Evolutionary conservation across 2,329 filamentous ascomycete genomes (phyloP).

Genomic region (Penicillium janthinellum): DNA sequence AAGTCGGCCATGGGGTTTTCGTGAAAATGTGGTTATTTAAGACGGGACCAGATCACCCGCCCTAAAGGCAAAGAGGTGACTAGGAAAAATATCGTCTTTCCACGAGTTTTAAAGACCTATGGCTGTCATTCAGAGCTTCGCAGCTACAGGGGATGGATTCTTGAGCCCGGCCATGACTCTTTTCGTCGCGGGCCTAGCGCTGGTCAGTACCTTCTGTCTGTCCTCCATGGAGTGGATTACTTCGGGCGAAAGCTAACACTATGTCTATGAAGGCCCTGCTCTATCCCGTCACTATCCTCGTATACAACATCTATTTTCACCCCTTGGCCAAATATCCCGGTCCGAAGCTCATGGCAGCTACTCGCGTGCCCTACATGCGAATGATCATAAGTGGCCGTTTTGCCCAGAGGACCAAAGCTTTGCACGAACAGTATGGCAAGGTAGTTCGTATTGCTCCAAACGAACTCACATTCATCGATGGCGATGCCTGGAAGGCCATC

Average conservation of each 20-base stretch:
- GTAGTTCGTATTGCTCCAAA: conserved; percentile 34
- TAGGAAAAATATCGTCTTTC: neutral
- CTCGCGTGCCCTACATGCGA: conserved; percentile 25
- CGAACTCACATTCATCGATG: conserved; percentile 30
- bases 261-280: neutral
- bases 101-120: neutral
- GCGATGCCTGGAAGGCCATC: conserved; percentile 32
- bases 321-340: conserved; percentile 34
- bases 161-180: neutral
- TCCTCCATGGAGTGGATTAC: neutral
- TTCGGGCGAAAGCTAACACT: neutral
- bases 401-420: conserved; percentile 5
- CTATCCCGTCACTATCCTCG: conserved; percentile 6
- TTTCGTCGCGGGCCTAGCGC: neutral
- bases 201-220: neutral
- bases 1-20: neutral
- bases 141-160: neutral
- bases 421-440: conserved; percentile 33
- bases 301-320: conserved; percentile 37
- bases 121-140: neutral
- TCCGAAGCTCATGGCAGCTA: conserved; percentile 26
- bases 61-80: no score
- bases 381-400: conserved; percentile 15
- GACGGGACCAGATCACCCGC: neutral
- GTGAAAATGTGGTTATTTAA: neutral